Base-by-base conservation (phyloP, 305 asterid genomes). In the Fraxinus floribunda region DNA sequence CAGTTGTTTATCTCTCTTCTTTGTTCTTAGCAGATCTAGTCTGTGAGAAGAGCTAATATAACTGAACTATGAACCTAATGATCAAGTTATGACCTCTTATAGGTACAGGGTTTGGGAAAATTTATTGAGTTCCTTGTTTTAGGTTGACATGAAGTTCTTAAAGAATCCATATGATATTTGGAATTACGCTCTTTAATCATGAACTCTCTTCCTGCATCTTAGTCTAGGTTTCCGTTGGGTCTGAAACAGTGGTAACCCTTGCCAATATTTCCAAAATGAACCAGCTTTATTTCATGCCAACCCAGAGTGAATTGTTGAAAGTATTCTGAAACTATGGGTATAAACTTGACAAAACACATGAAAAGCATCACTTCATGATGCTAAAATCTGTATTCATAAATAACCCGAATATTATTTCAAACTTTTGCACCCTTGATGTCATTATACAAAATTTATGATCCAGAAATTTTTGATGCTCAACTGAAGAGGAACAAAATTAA, bases 401-500 rank as follows among this genome's bases (percentile, higher is more conserved):
- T 72, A 78, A 64, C 34, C 29, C 44, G 78, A 36, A 64, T 70
- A 55, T 64, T 55, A 74, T 80, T 39, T 79, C 74, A 41, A 15
- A 30, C 68, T 81, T 78, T 7, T 30, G 78, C 79, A 81, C 62
- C 26, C 35, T 26, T 62, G 60, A 10, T 73, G 11, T 80, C 55
- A 80, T 70, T 77, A 29, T 44, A 34, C 84, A 80, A 60, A 38
- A 52, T 34, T 62, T 84, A 76, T 34, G 34, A 82, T 79, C 80
- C 81, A 49, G 64, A 64, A 52, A 46, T 77, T 49, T 36, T 77
- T 82, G 71, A 80, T 81, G 75, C 79, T 82, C 68, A 64, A 29
- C 79, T 75, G 39, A 78, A 70, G 82, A 52, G 75, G 71, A 78
- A 62, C 55, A 87, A 79, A 84, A 75, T 2, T n/a, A 66, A 38